Percentiles rank a stretch among this genome's conserved stretches.
Conservation (phyloP, 345 rosid species). For the Eucalyptus regnans region DNA sequence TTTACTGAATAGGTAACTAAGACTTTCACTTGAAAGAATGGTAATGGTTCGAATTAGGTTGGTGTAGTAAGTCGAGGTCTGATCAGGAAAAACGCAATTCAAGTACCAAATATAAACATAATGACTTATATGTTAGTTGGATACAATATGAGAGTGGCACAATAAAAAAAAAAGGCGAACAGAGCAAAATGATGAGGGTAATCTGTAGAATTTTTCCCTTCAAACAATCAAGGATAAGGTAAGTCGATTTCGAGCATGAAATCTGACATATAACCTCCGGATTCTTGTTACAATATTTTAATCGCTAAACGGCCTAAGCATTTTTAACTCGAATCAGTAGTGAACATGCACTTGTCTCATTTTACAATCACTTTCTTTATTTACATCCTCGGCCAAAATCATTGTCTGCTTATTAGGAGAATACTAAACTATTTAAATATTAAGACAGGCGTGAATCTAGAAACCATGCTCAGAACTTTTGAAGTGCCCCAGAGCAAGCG, state of each 20-base stretch:
- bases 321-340: background rate
- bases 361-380: background rate
- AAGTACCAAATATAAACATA: background rate
- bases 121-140: background rate
- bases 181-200: background rate
- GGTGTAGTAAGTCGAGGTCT: background rate
- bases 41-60: background rate
- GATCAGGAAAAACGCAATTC: background rate
- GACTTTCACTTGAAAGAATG: background rate
- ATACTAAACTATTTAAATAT: background rate
- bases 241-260: background rate
- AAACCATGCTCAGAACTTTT: background rate
- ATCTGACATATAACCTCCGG: background rate
- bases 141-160: background rate
- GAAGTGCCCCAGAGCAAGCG: background rate
- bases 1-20: background rate
- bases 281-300: background rate
- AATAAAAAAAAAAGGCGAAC: background rate
- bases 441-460: background rate
- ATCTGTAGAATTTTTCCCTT: background rate
- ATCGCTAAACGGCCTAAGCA: background rate
- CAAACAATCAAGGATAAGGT: background rate
- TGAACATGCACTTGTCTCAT: background rate
- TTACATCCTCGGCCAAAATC: background rate
- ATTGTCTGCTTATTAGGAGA: background rate